phyloP scores from a whole-genome alignment of 495 filamentous ascomycete genomes.

The Glutinoglossum americanum region DNA sequence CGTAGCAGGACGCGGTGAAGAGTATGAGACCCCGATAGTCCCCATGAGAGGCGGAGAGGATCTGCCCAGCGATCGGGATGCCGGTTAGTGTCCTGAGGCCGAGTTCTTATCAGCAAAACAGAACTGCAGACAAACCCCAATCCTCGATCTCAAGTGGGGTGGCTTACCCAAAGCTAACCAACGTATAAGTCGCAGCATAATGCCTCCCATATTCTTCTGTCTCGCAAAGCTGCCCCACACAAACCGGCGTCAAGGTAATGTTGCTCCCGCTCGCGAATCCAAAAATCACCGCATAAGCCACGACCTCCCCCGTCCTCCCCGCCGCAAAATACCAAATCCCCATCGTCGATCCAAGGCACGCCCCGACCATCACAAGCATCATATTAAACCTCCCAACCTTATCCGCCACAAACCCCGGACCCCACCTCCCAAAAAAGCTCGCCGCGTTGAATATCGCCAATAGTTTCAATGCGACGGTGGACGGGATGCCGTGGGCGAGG shows the following conservation, averaged over 20 bases:
- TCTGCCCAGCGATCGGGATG: conserved; percentile 67
- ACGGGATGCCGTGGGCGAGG: conserved; percentile 22
- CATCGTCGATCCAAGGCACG: conserved; percentile 48
- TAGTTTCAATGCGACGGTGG: conserved; percentile 22
- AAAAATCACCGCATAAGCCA: conserved; percentile 57
- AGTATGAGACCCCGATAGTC: conserved; percentile 42
- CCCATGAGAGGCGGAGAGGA: conserved; percentile 32
- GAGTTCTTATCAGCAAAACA: conserved; percentile 5
- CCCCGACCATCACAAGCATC: conserved; percentile 30
- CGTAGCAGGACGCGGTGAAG: conserved; percentile 45
- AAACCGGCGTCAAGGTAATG: conserved; percentile 69
- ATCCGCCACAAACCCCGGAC: conserved; percentile 33
- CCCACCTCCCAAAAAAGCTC: conserved; percentile 33
- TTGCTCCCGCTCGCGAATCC: conserved; percentile 75
- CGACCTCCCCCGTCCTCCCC: conserved; percentile 33
- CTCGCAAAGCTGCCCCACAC: conserved; percentile 75
- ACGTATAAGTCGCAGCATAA: conserved; percentile 70
- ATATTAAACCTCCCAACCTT: conserved; percentile 31
- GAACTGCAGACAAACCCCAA: not conserved
- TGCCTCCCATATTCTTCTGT: conserved; percentile 70
- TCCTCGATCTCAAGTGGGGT: not conserved
- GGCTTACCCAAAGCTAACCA: conserved; percentile 61
- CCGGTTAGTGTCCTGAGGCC: conserved; percentile 45
- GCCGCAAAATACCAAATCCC: conserved; percentile 65
- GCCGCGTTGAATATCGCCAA: conserved; percentile 29